Conservation (phyloP, 73 alveolate species). For the Stentor roeselii region DNA sequence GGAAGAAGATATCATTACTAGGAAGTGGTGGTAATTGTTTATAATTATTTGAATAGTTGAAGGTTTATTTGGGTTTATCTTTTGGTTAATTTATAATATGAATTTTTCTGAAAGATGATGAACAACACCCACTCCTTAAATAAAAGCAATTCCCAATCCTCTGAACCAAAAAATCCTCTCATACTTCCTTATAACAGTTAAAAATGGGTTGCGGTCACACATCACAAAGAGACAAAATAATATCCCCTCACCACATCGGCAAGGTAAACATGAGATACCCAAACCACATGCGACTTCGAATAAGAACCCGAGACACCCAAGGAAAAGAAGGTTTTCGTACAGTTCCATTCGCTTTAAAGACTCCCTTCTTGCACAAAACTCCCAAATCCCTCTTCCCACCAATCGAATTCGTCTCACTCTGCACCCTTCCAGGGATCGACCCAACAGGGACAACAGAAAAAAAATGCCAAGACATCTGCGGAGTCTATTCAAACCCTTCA, state of each 20-base stretch:
- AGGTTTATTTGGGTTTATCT: no score
- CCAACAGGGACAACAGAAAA: background rate
- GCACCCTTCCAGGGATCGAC: slow-evolving; percentile 27
- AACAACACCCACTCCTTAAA: no score
- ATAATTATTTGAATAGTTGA: no score
- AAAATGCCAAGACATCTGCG: slow-evolving; percentile 19
- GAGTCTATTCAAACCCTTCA: background rate
- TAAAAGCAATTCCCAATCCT: no score
- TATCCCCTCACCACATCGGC: background rate
- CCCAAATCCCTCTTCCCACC: background rate
- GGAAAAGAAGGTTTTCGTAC: background rate
- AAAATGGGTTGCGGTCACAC: background rate
- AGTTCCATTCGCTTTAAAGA: background rate
- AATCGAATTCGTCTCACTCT: background rate
- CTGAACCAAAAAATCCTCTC: no score
- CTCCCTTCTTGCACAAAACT: background rate
- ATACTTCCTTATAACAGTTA: no score
- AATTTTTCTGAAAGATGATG: no score
- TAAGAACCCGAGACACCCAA: background rate
- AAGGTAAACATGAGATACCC: background rate
- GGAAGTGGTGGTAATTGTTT: slow-evolving; percentile 5
- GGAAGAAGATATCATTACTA: background rate
- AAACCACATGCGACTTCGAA: background rate
- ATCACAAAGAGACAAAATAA: background rate
- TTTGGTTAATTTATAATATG: no score